These are phyloP conservation scores for Fusarium subtropicale DNA, from an alignment of 2,329 filamentous ascomycete genomes.

Conservation along the genomic window DNA sequence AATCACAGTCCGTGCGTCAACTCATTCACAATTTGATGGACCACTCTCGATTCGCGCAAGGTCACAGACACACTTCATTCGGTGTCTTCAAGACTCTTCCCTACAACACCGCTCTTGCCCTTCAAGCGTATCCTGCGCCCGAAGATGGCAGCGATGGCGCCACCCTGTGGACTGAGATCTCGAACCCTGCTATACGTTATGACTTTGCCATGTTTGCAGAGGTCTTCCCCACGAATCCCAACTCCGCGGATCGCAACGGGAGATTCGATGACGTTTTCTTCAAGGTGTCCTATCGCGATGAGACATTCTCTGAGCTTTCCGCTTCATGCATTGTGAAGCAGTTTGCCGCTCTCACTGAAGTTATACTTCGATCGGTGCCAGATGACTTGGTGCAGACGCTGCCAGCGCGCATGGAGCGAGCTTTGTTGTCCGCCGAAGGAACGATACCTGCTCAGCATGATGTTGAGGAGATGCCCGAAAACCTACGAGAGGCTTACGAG, in stretches of 20 bases:
- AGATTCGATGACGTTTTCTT: conserved; percentile 16
- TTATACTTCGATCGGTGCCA: background rate
- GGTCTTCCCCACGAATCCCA: conserved; percentile 13
- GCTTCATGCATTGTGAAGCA: conserved; percentile 16
- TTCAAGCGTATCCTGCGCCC: conserved; percentile 4
- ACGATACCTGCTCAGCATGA: background rate
- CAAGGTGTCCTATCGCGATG: conserved; percentile 23
- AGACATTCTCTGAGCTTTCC: conserved; percentile 10
- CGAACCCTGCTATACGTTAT: conserved; percentile 27
- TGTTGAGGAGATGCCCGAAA: background rate
- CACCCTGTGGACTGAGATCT: conserved; percentile 7
- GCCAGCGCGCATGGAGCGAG: background rate
- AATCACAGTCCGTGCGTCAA: conserved; percentile 1
- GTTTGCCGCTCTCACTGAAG: background rate
- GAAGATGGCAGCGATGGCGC: rapidly evolving
- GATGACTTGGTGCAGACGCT: conserved; percentile 10
- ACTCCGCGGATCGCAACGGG: background rate
- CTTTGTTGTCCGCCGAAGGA: conserved; percentile 15
- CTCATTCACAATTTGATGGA: background rate
- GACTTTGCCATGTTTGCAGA: conserved; percentile 31
- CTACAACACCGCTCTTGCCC: conserved; percentile 25
- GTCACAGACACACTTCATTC: conserved; percentile 12
- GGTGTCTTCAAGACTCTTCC: conserved; percentile 28
- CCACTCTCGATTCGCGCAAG: conserved; percentile 2
- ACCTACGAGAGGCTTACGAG: background rate